Percentiles rank a stretch among this genome's conserved stretches.
Conservation (phyloP, 805 yeast species). For the Pichia cephalocereana region DNA sequence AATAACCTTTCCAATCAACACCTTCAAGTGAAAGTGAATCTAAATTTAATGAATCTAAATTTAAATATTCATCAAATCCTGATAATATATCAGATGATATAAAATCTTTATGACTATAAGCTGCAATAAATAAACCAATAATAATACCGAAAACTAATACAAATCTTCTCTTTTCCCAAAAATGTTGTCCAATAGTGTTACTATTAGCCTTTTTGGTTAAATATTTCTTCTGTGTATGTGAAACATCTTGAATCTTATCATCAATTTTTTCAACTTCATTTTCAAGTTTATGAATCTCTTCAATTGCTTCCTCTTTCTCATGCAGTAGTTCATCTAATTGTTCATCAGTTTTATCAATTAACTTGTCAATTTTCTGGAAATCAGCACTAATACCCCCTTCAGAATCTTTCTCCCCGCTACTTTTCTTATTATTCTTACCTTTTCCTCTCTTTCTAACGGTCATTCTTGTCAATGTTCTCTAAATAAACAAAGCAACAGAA, state of each 20-base stretch:
- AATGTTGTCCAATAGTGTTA: constrained; percentile 7
- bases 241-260: not conserved
- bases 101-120: constrained; percentile 41
- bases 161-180: constrained; percentile 13
- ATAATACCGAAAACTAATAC: constrained; percentile 52
- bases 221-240: not conserved
- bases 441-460: too few relatives aligned
- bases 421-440: too few relatives aligned
- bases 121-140: constrained; percentile 57
- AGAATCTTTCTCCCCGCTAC: too few relatives aligned
- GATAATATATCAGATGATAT: constrained; percentile 32
- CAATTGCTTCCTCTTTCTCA: constrained; percentile 1
- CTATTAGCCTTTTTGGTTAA: not conserved
- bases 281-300: constrained; percentile 5
- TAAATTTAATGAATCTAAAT: constrained; percentile 46
- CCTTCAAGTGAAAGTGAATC: constrained; percentile 51
- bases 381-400: too few relatives aligned
- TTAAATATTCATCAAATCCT: constrained; percentile 42
- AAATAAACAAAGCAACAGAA: too few relatives aligned
- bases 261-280: constrained; percentile 4
- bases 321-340: constrained; percentile 1
- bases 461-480: not conserved
- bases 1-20: constrained; percentile 60
- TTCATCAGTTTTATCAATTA: not conserved
- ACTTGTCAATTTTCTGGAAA: too few relatives aligned